A percentile compares a stretch with the other conserved stretches of the same genome.
Evolutionary conservation across 2,329 filamentous ascomycete genomes (phyloP).

Genomic region (Microdochium bolleyi): DNA sequence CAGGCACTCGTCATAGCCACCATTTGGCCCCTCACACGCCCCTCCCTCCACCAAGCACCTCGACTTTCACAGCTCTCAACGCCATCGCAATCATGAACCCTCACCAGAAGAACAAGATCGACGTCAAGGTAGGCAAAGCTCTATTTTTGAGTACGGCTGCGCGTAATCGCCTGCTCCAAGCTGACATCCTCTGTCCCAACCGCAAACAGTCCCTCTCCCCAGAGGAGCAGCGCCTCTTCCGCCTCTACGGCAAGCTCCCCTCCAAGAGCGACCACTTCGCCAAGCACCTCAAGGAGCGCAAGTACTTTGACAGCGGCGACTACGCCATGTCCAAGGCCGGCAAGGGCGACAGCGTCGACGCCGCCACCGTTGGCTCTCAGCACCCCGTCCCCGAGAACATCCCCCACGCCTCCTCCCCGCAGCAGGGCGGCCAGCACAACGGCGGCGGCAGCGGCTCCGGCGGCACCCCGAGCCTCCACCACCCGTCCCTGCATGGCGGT

Average conservation of each 20-base stretch:
- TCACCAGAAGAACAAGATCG: constrained; percentile 97
- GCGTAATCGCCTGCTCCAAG: no score
- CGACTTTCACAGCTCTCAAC: background rate
- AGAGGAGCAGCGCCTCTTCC: constrained; percentile 94
- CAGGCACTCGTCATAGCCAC: no score
- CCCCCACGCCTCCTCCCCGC: constrained; percentile 72
- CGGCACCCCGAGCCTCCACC: constrained; percentile 23
- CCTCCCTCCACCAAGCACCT: background rate
- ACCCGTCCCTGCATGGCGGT: constrained; percentile 22
- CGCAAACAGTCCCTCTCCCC: constrained; percentile 69
- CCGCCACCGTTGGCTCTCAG: constrained; percentile 87
- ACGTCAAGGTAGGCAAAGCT: constrained; percentile 68
- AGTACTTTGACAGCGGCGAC: constrained; percentile 96
- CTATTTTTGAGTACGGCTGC: no score
- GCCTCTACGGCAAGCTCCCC: constrained; percentile 94
- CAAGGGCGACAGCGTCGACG: constrained; percentile 89
- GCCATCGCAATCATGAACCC: constrained; percentile 68
- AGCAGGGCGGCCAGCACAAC: constrained; percentile 22
- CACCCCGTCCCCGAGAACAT: constrained; percentile 95
- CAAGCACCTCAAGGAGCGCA: constrained; percentile 98
- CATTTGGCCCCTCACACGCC: background rate
- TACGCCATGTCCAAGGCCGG: constrained; percentile 96
- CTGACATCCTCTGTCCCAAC: constrained; percentile 8
- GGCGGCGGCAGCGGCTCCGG: constrained; percentile 29
- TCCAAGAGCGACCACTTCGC: constrained; percentile 93